Conservation (phyloP, 73 alveolate species). For the Breviolum minutum region DNA sequence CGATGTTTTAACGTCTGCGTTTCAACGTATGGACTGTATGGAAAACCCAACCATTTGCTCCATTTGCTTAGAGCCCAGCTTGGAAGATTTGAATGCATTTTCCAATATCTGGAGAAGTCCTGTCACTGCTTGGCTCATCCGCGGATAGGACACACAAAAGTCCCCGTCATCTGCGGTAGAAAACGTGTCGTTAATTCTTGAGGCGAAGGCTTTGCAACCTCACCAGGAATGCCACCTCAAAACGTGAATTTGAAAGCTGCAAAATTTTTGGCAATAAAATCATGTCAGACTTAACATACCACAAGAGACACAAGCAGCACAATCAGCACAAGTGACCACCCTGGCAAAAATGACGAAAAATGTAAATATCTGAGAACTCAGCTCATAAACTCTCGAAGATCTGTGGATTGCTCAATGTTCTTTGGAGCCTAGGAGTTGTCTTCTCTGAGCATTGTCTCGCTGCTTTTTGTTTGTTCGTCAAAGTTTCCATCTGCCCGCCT, state of each 20-base stretch:
- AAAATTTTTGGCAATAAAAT: constrained; percentile 59
- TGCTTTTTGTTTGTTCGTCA: background rate
- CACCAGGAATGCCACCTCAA: constrained; percentile 90
- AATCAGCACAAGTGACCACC: too few relatives aligned
- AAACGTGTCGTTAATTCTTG: too few relatives aligned
- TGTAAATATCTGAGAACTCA: background rate
- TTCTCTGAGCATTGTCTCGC: background rate
- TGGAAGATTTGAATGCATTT: constrained; percentile 98
- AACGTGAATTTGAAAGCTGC: constrained; percentile 29
- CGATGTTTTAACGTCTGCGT: too few relatives aligned
- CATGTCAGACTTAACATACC: too few relatives aligned
- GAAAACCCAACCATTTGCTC: too few relatives aligned
- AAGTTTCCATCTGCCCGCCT: constrained; percentile 22
- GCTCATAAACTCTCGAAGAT: constrained; percentile 97
- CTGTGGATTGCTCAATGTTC: constrained; percentile 97
- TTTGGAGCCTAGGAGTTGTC: constrained; percentile 94
- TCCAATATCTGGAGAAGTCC: constrained; percentile 96
- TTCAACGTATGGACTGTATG: too few relatives aligned
- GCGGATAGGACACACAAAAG: background rate
- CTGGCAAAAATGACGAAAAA: too few relatives aligned
- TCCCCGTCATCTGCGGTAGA: too few relatives aligned
- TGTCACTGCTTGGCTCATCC: background rate
- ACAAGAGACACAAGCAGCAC: too few relatives aligned
- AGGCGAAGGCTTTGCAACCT: constrained; percentile 50
- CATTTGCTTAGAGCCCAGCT: background rate